Conservation (phyloP, 495 filamentous ascomycete genomes). For the Xylaria telfairii region DNA sequence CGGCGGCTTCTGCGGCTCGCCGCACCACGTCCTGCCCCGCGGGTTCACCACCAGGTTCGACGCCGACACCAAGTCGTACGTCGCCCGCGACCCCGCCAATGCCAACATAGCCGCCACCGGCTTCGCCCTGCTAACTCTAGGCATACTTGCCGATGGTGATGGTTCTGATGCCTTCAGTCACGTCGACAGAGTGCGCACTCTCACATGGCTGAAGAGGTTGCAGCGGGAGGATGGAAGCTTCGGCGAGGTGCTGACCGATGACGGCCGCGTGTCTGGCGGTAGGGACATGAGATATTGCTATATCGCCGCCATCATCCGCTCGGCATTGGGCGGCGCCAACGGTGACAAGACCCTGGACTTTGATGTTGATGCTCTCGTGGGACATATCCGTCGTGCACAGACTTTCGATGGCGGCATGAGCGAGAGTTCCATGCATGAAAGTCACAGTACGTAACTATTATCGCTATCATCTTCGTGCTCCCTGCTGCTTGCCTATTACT, state of each 20-base stretch:
- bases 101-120: conserved; percentile 85
- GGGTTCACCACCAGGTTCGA: conserved; percentile 44
- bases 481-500: conserved; percentile 1
- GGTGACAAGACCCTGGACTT: conserved; percentile 70
- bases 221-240: conserved; percentile 91
- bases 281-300: conserved; percentile 89
- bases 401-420: conserved; percentile 90
- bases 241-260: conserved; percentile 73
- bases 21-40: conserved; percentile 53
- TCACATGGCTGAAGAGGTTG: conserved; percentile 75
- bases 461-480: neutral
- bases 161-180: conserved; percentile 50
- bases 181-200: conserved; percentile 69
- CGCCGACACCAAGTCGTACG: conserved; percentile 37
- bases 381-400: conserved; percentile 76
- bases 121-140: conserved; percentile 79
- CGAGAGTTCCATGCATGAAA: conserved; percentile 80
- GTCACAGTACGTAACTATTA: conserved; percentile 70
- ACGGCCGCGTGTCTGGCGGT: conserved; percentile 71
- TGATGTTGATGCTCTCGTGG: conserved; percentile 69
- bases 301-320: conserved; percentile 78
- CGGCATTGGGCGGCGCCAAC: conserved; percentile 73
- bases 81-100: conserved; percentile 69
- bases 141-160: conserved; percentile 77
- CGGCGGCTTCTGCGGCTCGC: conserved; percentile 78